Conservation (phyloP, 2,329 filamentous ascomycete species). For the Cylindrodendrum hubeiense region DNA sequence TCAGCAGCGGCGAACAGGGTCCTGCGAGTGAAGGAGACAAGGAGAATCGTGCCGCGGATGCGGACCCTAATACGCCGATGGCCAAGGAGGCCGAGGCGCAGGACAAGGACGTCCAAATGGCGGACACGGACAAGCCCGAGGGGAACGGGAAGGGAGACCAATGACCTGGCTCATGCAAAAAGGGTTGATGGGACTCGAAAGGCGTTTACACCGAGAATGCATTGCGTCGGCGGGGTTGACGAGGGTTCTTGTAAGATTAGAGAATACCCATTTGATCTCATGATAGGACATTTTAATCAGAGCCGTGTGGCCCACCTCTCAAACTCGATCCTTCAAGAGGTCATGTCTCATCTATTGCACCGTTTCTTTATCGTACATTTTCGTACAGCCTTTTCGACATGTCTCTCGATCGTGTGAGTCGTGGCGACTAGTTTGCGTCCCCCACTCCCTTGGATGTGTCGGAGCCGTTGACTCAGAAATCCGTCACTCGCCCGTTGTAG, state of each 20-base stretch:
- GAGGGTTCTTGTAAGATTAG: slow-evolving; percentile 39
- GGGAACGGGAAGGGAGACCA: slow-evolving; percentile 32
- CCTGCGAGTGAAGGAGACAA: slow-evolving; percentile 57
- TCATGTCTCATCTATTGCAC: slow-evolving; percentile 23
- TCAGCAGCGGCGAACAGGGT: slow-evolving; percentile 46
- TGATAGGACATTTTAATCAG: slow-evolving; percentile 29
- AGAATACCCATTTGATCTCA: slow-evolving; percentile 43
- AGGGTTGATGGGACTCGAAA: slow-evolving; percentile 26
- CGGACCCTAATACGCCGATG: slow-evolving; percentile 10
- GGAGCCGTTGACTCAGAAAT: slow-evolving; percentile 70
- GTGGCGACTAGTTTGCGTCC: background rate
- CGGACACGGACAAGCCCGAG: slow-evolving; percentile 35
- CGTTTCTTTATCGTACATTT: slow-evolving; percentile 34
- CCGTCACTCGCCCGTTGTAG: slow-evolving; percentile 94
- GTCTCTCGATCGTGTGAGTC: background rate
- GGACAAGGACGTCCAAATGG: slow-evolving; percentile 50
- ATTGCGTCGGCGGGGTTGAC: slow-evolving; percentile 32
- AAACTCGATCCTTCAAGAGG: slow-evolving; percentile 2
- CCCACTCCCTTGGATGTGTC: background rate
- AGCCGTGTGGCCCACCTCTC: slow-evolving; percentile 11
- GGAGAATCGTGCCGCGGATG: slow-evolving; percentile 55
- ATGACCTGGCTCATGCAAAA: slow-evolving; percentile 29
- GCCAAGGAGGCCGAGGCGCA: slow-evolving; percentile 22
- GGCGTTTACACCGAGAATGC: slow-evolving; percentile 41
- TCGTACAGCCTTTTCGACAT: slow-evolving; percentile 29